Base-by-base conservation (phyloP, 257 asterid species). In the Salvia rosmarinus region DNA sequence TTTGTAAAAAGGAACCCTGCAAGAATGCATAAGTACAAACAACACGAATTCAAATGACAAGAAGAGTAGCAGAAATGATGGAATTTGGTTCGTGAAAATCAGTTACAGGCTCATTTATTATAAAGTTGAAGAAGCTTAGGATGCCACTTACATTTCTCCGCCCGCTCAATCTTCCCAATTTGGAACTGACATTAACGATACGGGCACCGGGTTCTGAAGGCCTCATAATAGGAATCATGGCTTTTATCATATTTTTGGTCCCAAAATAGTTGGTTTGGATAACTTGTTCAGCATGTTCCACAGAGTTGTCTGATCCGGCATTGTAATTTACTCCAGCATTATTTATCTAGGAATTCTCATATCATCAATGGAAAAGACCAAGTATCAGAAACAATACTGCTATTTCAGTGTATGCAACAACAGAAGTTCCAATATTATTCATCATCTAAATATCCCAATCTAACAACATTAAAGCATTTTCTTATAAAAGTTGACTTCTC, bases 241-340 rank as follows among this genome's bases (percentile, higher is more conserved):
- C 96, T 66, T 89, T 85, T 42, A 83, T 88, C 79, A 95, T 86
- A 28, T 81, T 84, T 83, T 95, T 95, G 44, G 98, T 95, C 72
- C 98, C 99, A 64, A 73, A 84, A 69, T 95, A 95, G 82, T 95
- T 95, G 66, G 99, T 95, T 34, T 5, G 72, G 25, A 95, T 84
- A 39, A 85, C 96, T 60, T 83, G 71, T 52, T 91, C 95, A 25
- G 96, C 93, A 78, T 30, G 62, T 77, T 91, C 96, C 73, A 91
- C 91, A 0, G 89, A 82, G 77, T 91, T 95, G 4, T 88, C 91
- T 25, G 95, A 60, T 59, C 97, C 98, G 14, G 82, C 64, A 76
- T 91, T 91, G 90, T 65, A 89, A 80, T 91, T 95, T 61, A 89
- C 89, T 75, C 99, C 99, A n/a, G 99, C 99, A 84, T 95, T 95